Evolutionary conservation across 176 grass and related monocot genomes (phyloP).

Genomic region (Oryza longistaminata): DNA sequence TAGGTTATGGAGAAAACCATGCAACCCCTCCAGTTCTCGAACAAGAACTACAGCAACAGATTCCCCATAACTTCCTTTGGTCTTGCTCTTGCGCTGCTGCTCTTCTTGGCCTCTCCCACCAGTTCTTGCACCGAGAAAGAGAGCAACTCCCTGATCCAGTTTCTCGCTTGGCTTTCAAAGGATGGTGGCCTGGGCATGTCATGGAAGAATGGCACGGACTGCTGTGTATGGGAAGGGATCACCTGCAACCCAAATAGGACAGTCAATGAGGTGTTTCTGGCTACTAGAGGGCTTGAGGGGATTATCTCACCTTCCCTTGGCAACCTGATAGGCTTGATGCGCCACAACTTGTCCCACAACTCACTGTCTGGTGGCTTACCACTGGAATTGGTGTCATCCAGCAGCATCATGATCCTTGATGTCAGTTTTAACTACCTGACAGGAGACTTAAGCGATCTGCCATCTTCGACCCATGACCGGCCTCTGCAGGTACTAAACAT

Average conservation of each 20-base stretch:
- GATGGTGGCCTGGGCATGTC: neutral
- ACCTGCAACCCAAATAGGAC: conserved; percentile 5
- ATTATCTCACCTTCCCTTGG: conserved; percentile 41
- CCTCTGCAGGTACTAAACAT: conserved; percentile 54
- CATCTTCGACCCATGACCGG: neutral
- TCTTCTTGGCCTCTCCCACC: conserved; percentile 20
- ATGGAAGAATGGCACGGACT: conserved; percentile 41
- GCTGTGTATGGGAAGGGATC: conserved; percentile 54
- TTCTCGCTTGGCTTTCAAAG: conserved; percentile 35
- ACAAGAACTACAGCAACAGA: neutral
- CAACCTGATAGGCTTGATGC: conserved; percentile 42
- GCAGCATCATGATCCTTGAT: conserved; percentile 34
- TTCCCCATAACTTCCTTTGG: neutral
- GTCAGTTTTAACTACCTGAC: conserved; percentile 55
- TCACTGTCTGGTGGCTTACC: conserved; percentile 32
- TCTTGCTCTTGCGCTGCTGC: conserved; percentile 24
- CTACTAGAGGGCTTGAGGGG: conserved; percentile 40
- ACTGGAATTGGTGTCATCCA: conserved; percentile 20
- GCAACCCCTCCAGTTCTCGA: neutral
- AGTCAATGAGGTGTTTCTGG: conserved; percentile 33
- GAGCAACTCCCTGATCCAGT: conserved; percentile 40
- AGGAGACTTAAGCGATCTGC: conserved; percentile 19
- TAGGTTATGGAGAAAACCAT: conserved; percentile 6
- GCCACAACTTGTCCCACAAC: conserved; percentile 50
- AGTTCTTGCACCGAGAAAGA: conserved; percentile 41